phyloP scores from a whole-genome alignment of 2,329 filamentous ascomycete species.

The Sphaerulina populicola region DNA sequence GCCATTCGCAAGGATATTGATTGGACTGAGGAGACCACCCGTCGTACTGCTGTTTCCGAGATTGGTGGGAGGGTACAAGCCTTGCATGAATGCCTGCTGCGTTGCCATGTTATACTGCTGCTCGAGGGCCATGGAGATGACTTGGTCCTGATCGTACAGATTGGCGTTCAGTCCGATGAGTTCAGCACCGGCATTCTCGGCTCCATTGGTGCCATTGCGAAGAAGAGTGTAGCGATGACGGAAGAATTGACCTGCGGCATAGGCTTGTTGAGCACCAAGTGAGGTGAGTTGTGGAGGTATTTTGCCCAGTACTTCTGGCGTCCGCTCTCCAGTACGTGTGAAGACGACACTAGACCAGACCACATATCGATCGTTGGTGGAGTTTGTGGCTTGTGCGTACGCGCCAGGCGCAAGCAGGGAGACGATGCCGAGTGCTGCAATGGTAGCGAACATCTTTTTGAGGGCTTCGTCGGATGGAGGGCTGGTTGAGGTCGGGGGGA shows the following conservation, averaged over 20 bases:
- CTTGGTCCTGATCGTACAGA: slow-evolving; percentile 38
- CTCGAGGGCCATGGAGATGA: slow-evolving; percentile 43
- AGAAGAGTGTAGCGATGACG: slow-evolving; percentile 46
- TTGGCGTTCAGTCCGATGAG: slow-evolving; percentile 42
- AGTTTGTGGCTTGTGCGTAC: slow-evolving; percentile 13
- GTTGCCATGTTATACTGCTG: slow-evolving; percentile 44
- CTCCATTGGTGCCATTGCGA: slow-evolving; percentile 13
- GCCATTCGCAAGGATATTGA: slow-evolving; percentile 44
- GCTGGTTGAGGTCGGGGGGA: not conserved
- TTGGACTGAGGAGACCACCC: slow-evolving; percentile 30
- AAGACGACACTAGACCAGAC: slow-evolving; percentile 47
- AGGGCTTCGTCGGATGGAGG: not conserved
- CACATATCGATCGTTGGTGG: slow-evolving; percentile 24
- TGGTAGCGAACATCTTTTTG: slow-evolving; percentile 21
- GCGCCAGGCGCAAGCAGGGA: slow-evolving; percentile 17
- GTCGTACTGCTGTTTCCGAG: slow-evolving; percentile 25
- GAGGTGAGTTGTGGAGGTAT: slow-evolving; percentile 41
- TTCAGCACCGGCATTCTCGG: slow-evolving; percentile 28
- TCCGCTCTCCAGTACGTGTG: slow-evolving; percentile 48
- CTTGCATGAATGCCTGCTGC: slow-evolving; percentile 55
- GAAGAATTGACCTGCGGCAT: slow-evolving; percentile 44
- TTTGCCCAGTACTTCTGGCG: slow-evolving; percentile 37
- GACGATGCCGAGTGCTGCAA: slow-evolving; percentile 15
- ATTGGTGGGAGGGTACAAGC: slow-evolving; percentile 48
- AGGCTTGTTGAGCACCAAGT: slow-evolving; percentile 49